A percentile compares a stretch with the other conserved stretches of the same genome.
Evolutionary conservation across 805 yeast genomes (phyloP).

Genomic region (Candida orba): DNA sequence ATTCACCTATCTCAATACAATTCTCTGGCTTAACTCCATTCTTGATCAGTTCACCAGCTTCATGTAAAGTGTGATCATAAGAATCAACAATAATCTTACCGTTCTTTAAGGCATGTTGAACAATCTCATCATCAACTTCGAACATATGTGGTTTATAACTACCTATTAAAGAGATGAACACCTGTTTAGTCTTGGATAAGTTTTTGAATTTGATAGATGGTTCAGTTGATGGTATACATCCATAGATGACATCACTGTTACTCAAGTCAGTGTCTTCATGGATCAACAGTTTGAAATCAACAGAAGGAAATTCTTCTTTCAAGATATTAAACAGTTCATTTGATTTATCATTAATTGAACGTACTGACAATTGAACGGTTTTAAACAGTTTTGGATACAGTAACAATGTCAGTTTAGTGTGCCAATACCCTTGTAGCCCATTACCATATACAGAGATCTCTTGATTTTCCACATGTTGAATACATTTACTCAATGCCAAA

Average conservation of each 20-base stretch:
- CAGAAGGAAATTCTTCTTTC: conserved; percentile 23
- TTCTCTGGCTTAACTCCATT: conserved; percentile 31
- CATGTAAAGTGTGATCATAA: conserved; percentile 43
- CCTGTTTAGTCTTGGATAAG: conserved; percentile 23
- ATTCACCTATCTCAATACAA: conserved; percentile 41
- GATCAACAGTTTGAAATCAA: conserved; percentile 21
- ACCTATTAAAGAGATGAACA: conserved; percentile 55
- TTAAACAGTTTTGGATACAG: conserved; percentile 32
- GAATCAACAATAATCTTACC: conserved; percentile 55
- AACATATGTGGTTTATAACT: conserved; percentile 63
- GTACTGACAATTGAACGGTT: conserved; percentile 38
- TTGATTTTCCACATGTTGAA: conserved; percentile 20
- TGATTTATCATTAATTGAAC: conserved; percentile 35
- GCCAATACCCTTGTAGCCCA: conserved; percentile 65
- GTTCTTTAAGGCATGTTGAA: conserved; percentile 28
- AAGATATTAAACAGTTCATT: conserved; percentile 21
- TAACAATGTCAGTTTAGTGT: conserved; percentile 35
- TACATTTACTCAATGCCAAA: conserved; percentile 35
- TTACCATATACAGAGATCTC: conserved; percentile 44
- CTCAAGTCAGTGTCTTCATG: conserved; percentile 24
- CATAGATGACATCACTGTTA: conserved; percentile 43
- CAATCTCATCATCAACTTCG: conserved; percentile 44
- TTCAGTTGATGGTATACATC: conserved; percentile 52
- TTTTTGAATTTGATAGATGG: conserved; percentile 35
- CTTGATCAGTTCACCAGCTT: conserved; percentile 60